A percentile compares a stretch with the other conserved stretches of the same genome.
Evolutionary conservation across 2,329 filamentous ascomycete genomes (phyloP).

Genomic region (Alternaria panax): DNA sequence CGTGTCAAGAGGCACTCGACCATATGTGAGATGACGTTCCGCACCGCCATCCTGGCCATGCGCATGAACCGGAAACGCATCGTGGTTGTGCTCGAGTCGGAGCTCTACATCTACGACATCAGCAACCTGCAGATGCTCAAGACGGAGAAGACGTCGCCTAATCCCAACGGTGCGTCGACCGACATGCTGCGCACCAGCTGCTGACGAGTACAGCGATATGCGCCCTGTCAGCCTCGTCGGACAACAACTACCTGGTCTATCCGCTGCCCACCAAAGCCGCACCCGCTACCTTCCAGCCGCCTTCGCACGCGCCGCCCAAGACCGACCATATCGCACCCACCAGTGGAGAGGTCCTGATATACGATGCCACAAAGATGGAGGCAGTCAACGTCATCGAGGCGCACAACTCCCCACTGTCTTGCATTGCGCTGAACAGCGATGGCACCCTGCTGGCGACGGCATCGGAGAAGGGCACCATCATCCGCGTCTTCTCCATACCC

Average conservation of each 20-base stretch:
- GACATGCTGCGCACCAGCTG: neutral
- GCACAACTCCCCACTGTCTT: constrained; percentile 88
- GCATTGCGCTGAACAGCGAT: constrained; percentile 89
- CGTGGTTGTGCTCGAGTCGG: constrained; percentile 91
- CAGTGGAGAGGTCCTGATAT: constrained; percentile 90
- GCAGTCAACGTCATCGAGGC: constrained; percentile 95
- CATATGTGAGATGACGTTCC: constrained; percentile 98
- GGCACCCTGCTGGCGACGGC: constrained; percentile 92
- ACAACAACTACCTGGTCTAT: constrained; percentile 95
- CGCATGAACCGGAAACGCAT: constrained; percentile 93
- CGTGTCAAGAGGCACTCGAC: constrained; percentile 70
- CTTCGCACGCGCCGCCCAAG: constrained; percentile 85
- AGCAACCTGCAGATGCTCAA: constrained; percentile 96
- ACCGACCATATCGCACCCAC: constrained; percentile 78
- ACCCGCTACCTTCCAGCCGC: constrained; percentile 62
- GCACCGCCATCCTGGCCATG: constrained; percentile 92
- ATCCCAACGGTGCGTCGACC: constrained; percentile 69
- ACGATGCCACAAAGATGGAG: constrained; percentile 87
- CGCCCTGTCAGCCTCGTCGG: constrained; percentile 89
- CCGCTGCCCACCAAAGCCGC: constrained; percentile 76
- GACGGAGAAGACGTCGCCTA: constrained; percentile 92
- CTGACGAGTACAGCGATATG: constrained; percentile 71
- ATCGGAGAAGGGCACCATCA: constrained; percentile 96
- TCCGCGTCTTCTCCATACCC: constrained; percentile 92
- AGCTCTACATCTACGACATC: constrained; percentile 98